These are phyloP conservation scores for Powellomyces hirtus DNA, from an alignment of 192 early-diverging fungal genomes.

Conservation along the genomic window DNA sequence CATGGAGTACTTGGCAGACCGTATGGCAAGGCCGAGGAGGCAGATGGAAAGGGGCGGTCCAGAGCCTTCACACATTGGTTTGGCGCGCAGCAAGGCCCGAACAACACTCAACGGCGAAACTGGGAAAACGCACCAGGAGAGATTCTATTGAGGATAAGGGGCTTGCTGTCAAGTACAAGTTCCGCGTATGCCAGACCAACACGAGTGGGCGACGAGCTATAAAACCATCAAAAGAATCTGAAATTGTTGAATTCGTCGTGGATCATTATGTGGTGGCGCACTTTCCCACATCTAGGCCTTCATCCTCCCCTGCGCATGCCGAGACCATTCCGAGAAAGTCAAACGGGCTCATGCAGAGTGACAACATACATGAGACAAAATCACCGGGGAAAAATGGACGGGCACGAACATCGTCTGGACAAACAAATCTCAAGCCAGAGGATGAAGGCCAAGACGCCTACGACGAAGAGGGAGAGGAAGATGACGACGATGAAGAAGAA, in stretches of 20 bases:
- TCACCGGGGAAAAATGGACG: background rate
- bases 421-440: background rate
- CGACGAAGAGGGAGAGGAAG: background rate
- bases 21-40: background rate
- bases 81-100: background rate
- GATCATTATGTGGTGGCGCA: background rate
- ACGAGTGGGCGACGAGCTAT: too few species aligned
- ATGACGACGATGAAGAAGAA: constrained; percentile 9
- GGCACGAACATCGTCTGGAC: background rate
- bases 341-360: background rate
- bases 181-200: background rate
- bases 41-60: background rate
- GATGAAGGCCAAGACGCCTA: background rate
- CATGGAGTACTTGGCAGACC: too few species aligned
- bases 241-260: background rate
- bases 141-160: background rate
- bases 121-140: background rate
- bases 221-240: too few species aligned
- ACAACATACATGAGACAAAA: background rate
- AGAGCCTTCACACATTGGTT: background rate
- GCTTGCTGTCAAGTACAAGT: background rate
- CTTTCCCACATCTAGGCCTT: background rate
- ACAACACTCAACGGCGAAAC: background rate
- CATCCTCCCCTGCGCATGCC: background rate
- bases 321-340: background rate